Base-by-base conservation (phyloP, 2,329 filamentous ascomycete species). In the Fusarium sp. region DNA sequence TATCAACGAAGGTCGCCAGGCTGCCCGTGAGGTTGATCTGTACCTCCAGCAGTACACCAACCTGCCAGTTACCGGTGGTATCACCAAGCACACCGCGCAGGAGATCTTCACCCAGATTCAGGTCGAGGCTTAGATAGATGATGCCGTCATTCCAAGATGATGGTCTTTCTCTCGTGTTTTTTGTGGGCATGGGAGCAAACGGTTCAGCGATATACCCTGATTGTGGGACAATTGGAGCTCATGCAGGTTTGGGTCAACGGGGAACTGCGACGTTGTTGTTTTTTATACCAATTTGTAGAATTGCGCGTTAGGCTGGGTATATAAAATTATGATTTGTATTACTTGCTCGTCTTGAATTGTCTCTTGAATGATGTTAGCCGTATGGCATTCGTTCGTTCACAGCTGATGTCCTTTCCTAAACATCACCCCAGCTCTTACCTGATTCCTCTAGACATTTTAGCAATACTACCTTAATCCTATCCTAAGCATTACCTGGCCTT, bases 1-100 rank as follows among this genome's bases (percentile, higher is more conserved):
- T 82, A 98, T 98, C 87, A 98, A 98, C 82, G 96, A 98, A 86
- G 96, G 96, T 79, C 94, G 96, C 78, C 94, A 97, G 86, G 93
- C 93, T 78, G 96, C 96, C 79, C 93, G 96, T 72, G 95, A 98
- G 84, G 93, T 98, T 66, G 96, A 98, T 83, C 84, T 94, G 62
- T 98, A 91, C 88, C 92, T 98, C 52, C 94, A 94, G 84, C 90
- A 93, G 72, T 90, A 90, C 80, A 95, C 94, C 68, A 90, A 90
- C 80, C 89, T 98, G 57, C 96, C 96, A 11, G 93, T 97, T 65
- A 97, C 95, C 37, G 96, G 96, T 81, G 96, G 96, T 82, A 98
- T 98, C 77, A 89, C 98, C 75, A 97, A 96, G 87, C 92, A 92
- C 63, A 91, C 91, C n/a, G 92, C 93, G 6, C 89, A 93, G 78